Evolutionary conservation across 495 filamentous ascomycete genomes (phyloP), one percentile per base, ranked within the genome.

Genomic region (Lasiosphaeriaceae sp.): DNA sequence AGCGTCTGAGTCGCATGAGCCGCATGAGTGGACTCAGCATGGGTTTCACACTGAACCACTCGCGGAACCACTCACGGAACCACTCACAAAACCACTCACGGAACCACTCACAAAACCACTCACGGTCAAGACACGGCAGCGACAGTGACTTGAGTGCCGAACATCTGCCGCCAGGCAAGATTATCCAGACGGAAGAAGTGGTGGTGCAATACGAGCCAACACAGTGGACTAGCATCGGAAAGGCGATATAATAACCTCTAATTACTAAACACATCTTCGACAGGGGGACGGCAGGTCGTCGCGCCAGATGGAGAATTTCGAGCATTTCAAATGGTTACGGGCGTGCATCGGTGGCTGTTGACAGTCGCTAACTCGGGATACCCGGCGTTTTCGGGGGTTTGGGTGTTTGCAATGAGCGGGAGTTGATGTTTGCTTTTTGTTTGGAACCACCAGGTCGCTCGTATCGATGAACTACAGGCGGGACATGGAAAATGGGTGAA

Each of bases 181-280:
- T 66, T 35, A 47, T 66, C 19, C 57, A 63, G 49, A 63, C 60
- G 2, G 64, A 66, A 29, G 64, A 66, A 45, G 58, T 66, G 5
- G 50, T 57, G 4, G 60, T 66, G 9, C 57, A 66, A 57, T 66
- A 61, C 29, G 64, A 66, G 16, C 45, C 12, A 56, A 57, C 21
- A 20, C 35, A 54, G 23, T 47, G 47, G 55, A 45, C 43, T 11
- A 52, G 21, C 23, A 63, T 63, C 26, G 56, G 56, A 19, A 56
- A 45, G 29, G 60, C 56, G 14, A 63, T 59, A 31, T 59, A 55
- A 12, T 22, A 14, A 19, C 11, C n/a, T n/a, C n/a, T n/a, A n/a
- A n/a, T n/a, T n/a, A n/a, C n/a, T n/a, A n/a, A n/a, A n/a, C n/a
- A n/a, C n/a, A 23, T 35, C 19, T 44, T 44, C 20, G 17, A 3